Base-by-base conservation (phyloP, 768 basidiomycete species). In the Dioszegia hungarica region DNA sequence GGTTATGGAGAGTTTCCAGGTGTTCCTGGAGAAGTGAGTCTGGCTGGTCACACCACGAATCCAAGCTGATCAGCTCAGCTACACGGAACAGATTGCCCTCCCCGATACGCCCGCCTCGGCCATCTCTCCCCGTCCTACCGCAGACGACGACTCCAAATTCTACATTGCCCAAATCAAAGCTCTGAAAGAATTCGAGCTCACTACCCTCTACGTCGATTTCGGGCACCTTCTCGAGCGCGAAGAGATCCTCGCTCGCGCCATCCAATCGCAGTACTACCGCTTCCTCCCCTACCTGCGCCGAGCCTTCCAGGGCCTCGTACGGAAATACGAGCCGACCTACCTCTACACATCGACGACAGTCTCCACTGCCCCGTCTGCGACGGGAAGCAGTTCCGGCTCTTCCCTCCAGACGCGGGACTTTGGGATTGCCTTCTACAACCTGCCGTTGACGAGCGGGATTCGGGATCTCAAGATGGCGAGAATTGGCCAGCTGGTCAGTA, bases 191-290 rank as follows among this genome's bases (percentile, higher is more conserved):
- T 92, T 89, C 74, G 88, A 92, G 72, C 81, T 95, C 51, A 90
- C 90, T 9, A 98, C 94, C 0, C 86, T 99, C 72, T 99, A 97
- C 72, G 87, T 99, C 77, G 93, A 98, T 79, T 98, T 87, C 59
- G 83, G 85, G 10, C 92, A 99, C 74, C 81, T 98, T 33, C 82
- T 95, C 25, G 85, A 87, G 72, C 83, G 85, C 52, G 93, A 98
- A 73, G 92, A 95, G 61, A 86, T 92, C 5, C 86, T 98, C 19
- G 93, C 94, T 0, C 84, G 89, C 62, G 94, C 94, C 1, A 90
- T 99, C 57, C 86, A 88, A 63, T 88, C 85, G 60, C 90, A 95
- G 73, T 98, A 99, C 74, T 98, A 98, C 74, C 86, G 95, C 29
- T 98, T 98, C 78, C 79, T 98, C 1, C 94, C 94, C 0, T 99